A percentile compares a stretch with the other conserved stretches of the same genome.
These are phyloP conservation scores for Sclerotinia borealis DNA, from an alignment of 2,329 filamentous ascomycete genomes.

Conservation along the genomic window DNA sequence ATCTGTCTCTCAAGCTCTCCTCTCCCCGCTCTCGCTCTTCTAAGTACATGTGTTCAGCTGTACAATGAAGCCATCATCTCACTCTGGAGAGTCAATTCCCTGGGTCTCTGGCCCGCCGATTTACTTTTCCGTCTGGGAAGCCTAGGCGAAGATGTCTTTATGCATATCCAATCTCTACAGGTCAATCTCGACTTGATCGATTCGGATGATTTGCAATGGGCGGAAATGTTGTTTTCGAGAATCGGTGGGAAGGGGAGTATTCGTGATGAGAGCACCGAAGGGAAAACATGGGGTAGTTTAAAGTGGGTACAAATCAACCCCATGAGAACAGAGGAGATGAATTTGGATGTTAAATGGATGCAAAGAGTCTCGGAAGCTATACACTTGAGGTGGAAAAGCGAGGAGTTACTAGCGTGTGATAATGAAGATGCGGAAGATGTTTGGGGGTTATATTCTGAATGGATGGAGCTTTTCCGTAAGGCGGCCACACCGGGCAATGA, in stretches of 20 bases:
- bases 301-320: conserved; percentile 6
- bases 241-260: not conserved
- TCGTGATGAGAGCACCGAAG: not conserved
- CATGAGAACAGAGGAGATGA: not conserved
- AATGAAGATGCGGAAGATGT: not conserved
- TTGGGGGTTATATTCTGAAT: not conserved
- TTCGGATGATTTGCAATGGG: conserved; percentile 5
- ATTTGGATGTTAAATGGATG: conserved; percentile 12
- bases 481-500: not conserved
- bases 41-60: not conserved
- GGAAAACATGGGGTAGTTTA: not conserved
- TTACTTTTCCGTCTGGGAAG: not conserved
- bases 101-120: conserved; percentile 11
- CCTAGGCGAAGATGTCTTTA: not conserved
- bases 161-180: not conserved
- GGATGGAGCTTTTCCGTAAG: conserved; percentile 3
- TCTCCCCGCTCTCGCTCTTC: not conserved
- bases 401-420: not conserved
- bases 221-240: not conserved
- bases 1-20: not conserved
- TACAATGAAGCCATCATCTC: not conserved
- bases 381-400: not conserved
- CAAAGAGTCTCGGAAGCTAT: conserved; percentile 4
- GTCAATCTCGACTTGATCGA: conserved; percentile 8
- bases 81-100: conserved; percentile 4